Evolutionary conservation across 148 eudicot genomes (phyloP).

Genomic region (Nyssa sinensis): DNA sequence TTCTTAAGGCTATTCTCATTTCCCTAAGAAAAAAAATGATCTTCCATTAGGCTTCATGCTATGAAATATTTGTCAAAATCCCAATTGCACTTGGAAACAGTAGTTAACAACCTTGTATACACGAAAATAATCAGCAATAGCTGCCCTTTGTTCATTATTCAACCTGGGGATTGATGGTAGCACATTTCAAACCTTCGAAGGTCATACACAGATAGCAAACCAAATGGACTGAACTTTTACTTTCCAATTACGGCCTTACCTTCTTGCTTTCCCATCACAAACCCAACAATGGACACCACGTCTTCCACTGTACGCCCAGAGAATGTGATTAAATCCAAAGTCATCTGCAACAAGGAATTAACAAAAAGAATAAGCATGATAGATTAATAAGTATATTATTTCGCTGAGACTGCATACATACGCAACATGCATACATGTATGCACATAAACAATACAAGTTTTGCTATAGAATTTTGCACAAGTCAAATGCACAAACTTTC

Average conservation of each 20-base stretch:
- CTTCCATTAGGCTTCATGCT: background rate
- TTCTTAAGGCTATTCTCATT: constrained; percentile 65
- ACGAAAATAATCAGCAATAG: constrained; percentile 78
- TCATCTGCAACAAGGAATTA: constrained; percentile 52
- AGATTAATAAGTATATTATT: too few species aligned
- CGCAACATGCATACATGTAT: background rate
- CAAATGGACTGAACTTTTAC: background rate
- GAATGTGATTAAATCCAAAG: constrained; percentile 88
- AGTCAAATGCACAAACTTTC: constrained; percentile 1
- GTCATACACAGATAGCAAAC: background rate
- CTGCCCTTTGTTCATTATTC: constrained; percentile 76
- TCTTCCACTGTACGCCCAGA: constrained; percentile 95
- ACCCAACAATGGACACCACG: constrained; percentile 99
- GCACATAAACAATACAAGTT: too few species aligned
- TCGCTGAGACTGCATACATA: background rate
- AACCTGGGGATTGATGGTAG: constrained; percentile 46
- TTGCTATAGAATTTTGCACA: background rate
- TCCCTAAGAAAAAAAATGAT: constrained; percentile 39
- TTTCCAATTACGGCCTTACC: constrained; percentile 37
- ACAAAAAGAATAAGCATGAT: constrained; percentile 5
- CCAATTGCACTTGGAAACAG: background rate
- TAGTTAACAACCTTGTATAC: constrained; percentile 57
- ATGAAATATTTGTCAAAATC: constrained; percentile 1
- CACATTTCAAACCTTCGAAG: constrained; percentile 6
- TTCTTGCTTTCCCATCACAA: constrained; percentile 94